Evolutionary conservation across 305 asterid species (phyloP), one percentile per base, ranked within the genome.

Genomic region (Solanum chacoense): DNA sequence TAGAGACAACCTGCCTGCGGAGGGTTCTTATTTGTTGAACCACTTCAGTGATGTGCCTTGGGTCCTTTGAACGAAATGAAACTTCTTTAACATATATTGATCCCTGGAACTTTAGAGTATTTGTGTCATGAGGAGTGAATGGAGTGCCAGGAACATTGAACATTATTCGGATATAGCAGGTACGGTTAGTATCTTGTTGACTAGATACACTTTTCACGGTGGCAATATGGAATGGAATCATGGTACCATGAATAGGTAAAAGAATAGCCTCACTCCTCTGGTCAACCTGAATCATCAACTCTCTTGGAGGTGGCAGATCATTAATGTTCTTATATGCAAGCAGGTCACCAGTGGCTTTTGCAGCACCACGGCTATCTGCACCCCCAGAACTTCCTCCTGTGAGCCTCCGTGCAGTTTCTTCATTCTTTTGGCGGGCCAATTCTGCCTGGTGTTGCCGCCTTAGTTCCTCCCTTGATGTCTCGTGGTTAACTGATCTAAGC

Each of bases 371-470:
- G 31, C 55, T 83, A 86, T 91, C 92, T 32, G 85, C 40, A 45
- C 65, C 85, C 40, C 86, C 90, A 83, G 91, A 85, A 45, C 89
- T 88, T 26, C 59, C 88, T 69, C 93, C 93, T 34, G 93, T 89
- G 80, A 91, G 93, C 69, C 93, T 88, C 40, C 91, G 86, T 35
- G 91, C 91, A 67, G 93, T 91, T 77, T 91, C 93, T 84, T 90
- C 93, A 26, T 91, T 91, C 90, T 91, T 91, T 29, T 91, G 92
- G n/a, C 91, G 92, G n/a, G 93, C 93, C 59, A 91, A 88, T 81
- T 91, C 93, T 24, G 93, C 93, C 67, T 91, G 93, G 83, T 91
- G 93, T 83, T 90, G 92, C 89, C 92, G 87, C 80, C 93, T 85
- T 20, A 89, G 59, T 87, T 91, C 93, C 90, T 91, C 93, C 90